phyloP scores from a whole-genome alignment of 1,284 basidiomycete genomes.

The Cutaneotrichosporon arboriforme region DNA sequence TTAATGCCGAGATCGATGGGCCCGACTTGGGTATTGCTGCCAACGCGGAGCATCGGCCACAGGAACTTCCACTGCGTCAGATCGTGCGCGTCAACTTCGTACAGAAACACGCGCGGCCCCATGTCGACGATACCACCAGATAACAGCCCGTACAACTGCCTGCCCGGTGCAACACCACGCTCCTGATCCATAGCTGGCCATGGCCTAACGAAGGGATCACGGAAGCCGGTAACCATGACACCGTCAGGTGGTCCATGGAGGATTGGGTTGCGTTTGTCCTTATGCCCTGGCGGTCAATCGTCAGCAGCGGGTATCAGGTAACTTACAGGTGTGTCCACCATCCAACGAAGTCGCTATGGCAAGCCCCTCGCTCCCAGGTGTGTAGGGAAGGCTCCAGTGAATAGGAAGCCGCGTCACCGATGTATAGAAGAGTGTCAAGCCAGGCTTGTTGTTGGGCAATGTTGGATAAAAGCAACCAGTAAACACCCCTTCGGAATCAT shows the following conservation, averaged over 20 bases:
- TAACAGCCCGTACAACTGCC: conserved; percentile 16
- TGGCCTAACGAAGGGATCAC: conserved; percentile 19
- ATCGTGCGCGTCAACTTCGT: conserved; percentile 14
- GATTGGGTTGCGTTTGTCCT: conserved; percentile 15
- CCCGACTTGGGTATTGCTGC: conserved; percentile 1
- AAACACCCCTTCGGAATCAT: conserved; percentile 21
- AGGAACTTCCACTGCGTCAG: conserved; percentile 19
- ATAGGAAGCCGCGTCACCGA: conserved; percentile 9
- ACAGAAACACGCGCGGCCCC: conserved; percentile 18
- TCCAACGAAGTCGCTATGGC: conserved; percentile 16
- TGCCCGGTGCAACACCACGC: neutral
- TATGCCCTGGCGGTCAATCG: conserved; percentile 13
- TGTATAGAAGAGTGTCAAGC: conserved; percentile 14
- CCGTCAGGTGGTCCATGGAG: conserved; percentile 10
- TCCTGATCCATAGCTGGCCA: conserved; percentile 19
- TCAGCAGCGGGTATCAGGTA: neutral
- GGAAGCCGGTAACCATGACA: conserved; percentile 18
- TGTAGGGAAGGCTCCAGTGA: conserved; percentile 8
- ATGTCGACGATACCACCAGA: conserved; percentile 15
- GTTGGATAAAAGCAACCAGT: conserved; percentile 19
- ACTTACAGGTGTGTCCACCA: conserved; percentile 18
- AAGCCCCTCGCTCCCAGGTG: conserved; percentile 16
- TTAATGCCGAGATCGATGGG: conserved; percentile 20
- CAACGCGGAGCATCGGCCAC: conserved; percentile 6
- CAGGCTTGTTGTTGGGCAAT: neutral